Conservation (phyloP, 345 rosid species). For the Dipteronia sinensis region DNA sequence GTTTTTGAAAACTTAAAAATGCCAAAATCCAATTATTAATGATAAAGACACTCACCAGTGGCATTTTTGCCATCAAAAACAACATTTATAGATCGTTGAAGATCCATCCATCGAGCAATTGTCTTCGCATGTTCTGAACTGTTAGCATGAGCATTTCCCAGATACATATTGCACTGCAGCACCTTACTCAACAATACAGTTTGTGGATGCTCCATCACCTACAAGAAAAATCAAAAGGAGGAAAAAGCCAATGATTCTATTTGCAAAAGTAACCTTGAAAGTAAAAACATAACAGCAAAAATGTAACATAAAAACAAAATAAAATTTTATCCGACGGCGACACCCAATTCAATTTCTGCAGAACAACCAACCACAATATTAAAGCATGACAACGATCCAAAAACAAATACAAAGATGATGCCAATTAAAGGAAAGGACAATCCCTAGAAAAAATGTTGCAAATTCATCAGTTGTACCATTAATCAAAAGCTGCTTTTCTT, state of each 20-base stretch:
- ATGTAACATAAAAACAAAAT: not conserved
- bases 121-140: constrained; percentile 36
- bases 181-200: constrained; percentile 77
- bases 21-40: not conserved
- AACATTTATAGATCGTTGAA: constrained; percentile 79
- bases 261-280: not conserved
- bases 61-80: constrained; percentile 84
- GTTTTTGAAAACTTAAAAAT: not conserved
- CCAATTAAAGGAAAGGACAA: not conserved
- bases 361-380: not conserved
- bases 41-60: constrained; percentile 45
- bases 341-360: not conserved
- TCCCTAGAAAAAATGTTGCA: not conserved
- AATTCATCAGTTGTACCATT: not conserved
- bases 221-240: constrained; percentile 17
- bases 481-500: not conserved
- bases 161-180: constrained; percentile 56
- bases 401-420: not conserved
- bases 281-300: not conserved
- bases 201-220: constrained; percentile 96
- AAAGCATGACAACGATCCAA: not conserved
- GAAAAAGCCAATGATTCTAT: constrained; percentile 12
- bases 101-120: constrained; percentile 73
- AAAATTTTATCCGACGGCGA: not conserved
- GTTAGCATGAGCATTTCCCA: constrained; percentile 65